Evolutionary conservation across 257 asterid genomes (phyloP), one percentile per base, ranked within the genome.

Genomic region (Jasminum sambac): DNA sequence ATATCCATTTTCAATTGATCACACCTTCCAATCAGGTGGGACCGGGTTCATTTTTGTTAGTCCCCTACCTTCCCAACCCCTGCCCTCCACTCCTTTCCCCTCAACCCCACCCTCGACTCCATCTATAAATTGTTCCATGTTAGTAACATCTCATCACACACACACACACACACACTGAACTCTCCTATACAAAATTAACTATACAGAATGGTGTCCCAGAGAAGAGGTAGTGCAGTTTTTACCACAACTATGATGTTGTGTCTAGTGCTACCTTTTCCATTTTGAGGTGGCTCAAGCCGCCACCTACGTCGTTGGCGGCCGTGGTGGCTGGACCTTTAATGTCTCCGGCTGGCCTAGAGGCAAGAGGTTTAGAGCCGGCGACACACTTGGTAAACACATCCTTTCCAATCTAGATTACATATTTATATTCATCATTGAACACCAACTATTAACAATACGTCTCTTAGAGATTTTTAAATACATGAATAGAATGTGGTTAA

Each of bases 341-440:
- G 71, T 73, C 24, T 77, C 8, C 30, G 36, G 70, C 57, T 88
- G 91, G 95, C 84, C 89, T 9, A 43, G n/a, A 0, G 87, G 87
- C 57, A 84, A 79, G 75, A 73, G 73, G 11, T 88, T 86, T 50
- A 71, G 65, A 42, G 88, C 89, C 38, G 95, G 95, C 16, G 95
- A 88, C 52, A 72, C 68, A 4, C 86, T 88, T 0, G 81, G 91
- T 86, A 78, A 75, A 81, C 63, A 10, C 13, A 5, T 26, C 9
- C 12, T 9, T 21, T 14, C 8, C 10, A 26, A 21, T 19, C 30
- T 6, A 52, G n/a, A n/a, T n/a, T n/a, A 17, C 61, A 52, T 6
- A 17, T n/a, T 17, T 16, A 50, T 50, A 0, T 11, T 6, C 25
- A 48, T 3, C 17, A 1, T 17, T 48, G 14, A 48, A n/a, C 8